These are phyloP conservation scores for Chlorella variabilis DNA, from an alignment of 163 green algal species.

Conservation along the genomic window DNA sequence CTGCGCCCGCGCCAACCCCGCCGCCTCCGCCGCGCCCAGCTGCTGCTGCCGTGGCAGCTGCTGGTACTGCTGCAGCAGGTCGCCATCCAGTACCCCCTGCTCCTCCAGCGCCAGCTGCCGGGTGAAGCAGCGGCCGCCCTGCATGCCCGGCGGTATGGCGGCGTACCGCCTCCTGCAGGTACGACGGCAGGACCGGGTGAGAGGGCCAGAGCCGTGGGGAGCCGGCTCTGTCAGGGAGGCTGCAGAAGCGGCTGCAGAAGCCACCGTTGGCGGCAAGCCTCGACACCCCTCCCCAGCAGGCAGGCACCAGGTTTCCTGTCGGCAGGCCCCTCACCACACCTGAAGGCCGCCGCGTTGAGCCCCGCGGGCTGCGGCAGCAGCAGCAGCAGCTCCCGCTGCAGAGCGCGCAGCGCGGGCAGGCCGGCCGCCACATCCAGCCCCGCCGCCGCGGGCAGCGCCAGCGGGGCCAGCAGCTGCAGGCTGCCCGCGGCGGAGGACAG, in stretches of 20 bases:
- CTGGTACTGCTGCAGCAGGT: slow-evolving; percentile 40
- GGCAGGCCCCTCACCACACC: no score
- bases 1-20: slow-evolving; percentile 11
- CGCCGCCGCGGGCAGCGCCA: neutral
- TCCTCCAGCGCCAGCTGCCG: slow-evolving; percentile 14
- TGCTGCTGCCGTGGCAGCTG: slow-evolving; percentile 15
- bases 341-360: slow-evolving; percentile 62
- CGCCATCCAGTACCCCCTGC: slow-evolving; percentile 49
- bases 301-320: no score
- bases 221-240: no score
- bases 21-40: slow-evolving; percentile 16
- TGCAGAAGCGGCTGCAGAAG: no score
- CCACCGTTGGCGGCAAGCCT: no score
- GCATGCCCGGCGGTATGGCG: neutral
- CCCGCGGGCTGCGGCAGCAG: slow-evolving; percentile 46
- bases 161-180: slow-evolving; percentile 35
- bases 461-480: neutral
- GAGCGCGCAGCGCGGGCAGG: slow-evolving; percentile 25
- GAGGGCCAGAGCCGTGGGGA: no score
- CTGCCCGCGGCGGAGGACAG: slow-evolving; percentile 10
- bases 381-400: slow-evolving; percentile 48
- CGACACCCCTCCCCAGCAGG: no score
- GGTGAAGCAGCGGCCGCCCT: slow-evolving; percentile 29
- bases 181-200: no score
- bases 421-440: neutral